phyloP scores from a whole-genome alignment of 441 rosid genomes.

The Adansonia madagascariensis region DNA sequence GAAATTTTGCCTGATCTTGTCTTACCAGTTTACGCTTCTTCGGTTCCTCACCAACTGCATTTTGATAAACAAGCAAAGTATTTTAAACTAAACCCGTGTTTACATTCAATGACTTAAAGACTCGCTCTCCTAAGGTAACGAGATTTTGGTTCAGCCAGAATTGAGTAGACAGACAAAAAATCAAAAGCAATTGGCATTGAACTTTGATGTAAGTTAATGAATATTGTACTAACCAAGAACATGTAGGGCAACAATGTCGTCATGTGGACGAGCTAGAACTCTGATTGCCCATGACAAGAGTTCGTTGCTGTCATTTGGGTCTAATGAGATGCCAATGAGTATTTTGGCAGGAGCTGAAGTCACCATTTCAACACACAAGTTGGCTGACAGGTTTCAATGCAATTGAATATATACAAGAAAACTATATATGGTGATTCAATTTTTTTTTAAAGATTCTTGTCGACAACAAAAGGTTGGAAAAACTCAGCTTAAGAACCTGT shows the following conservation, averaged over 20 bases:
- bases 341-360: conserved; percentile 50
- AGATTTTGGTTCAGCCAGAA: neutral
- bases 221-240: conserved; percentile 58
- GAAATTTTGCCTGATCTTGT: conserved; percentile 51
- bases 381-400: conserved; percentile 15
- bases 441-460: conserved; percentile 23
- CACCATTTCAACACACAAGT: conserved; percentile 37
- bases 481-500: neutral
- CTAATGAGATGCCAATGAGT: conserved; percentile 69
- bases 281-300: conserved; percentile 83
- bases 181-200: neutral
- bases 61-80: conserved; percentile 7
- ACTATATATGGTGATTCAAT: conserved; percentile 14
- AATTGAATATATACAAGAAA: conserved; percentile 6
- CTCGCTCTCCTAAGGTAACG: neutral
- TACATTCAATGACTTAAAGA: no score
- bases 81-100: neutral
- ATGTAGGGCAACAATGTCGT: conserved; percentile 70
- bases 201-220: neutral
- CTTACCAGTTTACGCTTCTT: conserved; percentile 47
- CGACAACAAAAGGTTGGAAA: conserved; percentile 23
- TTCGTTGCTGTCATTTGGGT: conserved; percentile 57
- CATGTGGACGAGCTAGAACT: conserved; percentile 69
- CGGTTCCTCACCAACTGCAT: conserved; percentile 51
- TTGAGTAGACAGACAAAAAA: neutral